Evolutionary conservation across 2,329 filamentous ascomycete genomes (phyloP).

Genomic region (Botrytis aclada): DNA sequence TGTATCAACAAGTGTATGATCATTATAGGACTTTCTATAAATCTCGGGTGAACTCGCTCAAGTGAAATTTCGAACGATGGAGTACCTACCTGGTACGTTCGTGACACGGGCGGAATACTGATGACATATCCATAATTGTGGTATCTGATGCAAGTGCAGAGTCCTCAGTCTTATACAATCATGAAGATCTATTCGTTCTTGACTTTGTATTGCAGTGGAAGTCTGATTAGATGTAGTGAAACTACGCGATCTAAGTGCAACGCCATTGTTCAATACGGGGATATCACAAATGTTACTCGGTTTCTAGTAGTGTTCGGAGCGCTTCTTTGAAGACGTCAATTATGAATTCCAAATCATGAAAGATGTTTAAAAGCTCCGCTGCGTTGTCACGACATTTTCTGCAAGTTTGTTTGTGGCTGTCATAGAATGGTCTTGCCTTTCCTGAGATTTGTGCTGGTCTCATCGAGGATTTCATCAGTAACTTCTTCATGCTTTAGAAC

Average conservation of each 20-base stretch:
- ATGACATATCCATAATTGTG: neutral
- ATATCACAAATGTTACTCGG: neutral
- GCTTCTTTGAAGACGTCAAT: no score
- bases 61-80: neutral
- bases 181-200: neutral
- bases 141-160: slow-evolving; percentile 1
- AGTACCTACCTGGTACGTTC: neutral
- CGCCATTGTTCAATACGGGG: neutral
- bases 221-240: neutral
- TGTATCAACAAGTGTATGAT: neutral
- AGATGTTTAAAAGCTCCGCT: neutral
- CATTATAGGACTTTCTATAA: neutral
- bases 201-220: neutral
- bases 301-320: neutral
- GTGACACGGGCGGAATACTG: neutral
- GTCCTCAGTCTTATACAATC: neutral
- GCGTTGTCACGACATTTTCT: neutral
- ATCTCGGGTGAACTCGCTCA: neutral
- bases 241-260: neutral
- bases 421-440: neutral
- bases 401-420: neutral
- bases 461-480: neutral
- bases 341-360: neutral
- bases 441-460: neutral
- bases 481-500: neutral